Conservation (phyloP, 305 asterid species). For the Solanum hybrid region DNA sequence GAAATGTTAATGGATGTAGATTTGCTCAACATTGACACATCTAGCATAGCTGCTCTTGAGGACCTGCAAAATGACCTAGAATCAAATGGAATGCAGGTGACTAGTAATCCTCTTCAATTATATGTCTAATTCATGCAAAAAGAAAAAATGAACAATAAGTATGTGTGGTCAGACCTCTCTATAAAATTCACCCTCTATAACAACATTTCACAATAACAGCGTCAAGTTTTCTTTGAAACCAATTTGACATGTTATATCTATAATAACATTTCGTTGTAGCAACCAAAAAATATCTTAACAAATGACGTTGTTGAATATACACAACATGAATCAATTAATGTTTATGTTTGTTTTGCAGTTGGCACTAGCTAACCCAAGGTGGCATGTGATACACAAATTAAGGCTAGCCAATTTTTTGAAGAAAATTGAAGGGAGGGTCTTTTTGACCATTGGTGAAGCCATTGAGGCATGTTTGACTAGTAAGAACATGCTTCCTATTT, state of each 20-base stretch:
- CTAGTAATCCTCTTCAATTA: background rate
- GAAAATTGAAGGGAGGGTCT: constrained; percentile 22
- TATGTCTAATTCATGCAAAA: background rate
- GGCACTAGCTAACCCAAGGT: constrained; percentile 25
- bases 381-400: constrained; percentile 30
- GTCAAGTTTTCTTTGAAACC: background rate
- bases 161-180: background rate
- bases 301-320: background rate
- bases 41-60: constrained; percentile 19
- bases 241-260: background rate
- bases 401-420: constrained; percentile 16
- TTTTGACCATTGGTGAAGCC: constrained; percentile 25
- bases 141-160: background rate
- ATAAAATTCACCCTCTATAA: background rate
- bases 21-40: constrained; percentile 25
- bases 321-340: background rate
- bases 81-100: constrained; percentile 20
- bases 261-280: background rate
- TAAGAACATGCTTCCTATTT: constrained; percentile 1
- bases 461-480: constrained; percentile 19
- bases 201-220: background rate
- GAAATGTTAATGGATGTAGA: background rate
- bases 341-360: constrained; percentile 17
- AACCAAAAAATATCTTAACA: background rate
- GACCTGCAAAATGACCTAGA: constrained; percentile 16